Evolutionary conservation across 257 asterid species (phyloP).

Genomic region (Nicotiana tomentosiformis): DNA sequence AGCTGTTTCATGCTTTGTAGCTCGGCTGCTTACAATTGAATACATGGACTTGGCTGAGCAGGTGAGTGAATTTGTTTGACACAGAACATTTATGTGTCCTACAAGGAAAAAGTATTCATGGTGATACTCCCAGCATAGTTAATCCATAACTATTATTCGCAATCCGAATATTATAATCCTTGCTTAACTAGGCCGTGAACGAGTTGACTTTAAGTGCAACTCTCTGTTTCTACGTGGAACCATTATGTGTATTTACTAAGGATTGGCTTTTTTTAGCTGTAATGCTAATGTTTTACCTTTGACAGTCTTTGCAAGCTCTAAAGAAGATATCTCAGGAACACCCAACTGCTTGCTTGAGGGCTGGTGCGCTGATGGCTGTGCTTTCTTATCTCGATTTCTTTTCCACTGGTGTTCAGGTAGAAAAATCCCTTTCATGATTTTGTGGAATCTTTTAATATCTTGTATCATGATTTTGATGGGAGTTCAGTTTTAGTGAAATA

Average conservation of each 20-base stretch:
- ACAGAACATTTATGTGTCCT: not conserved
- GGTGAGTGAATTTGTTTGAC: slow-evolving; percentile 33
- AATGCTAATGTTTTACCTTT: not conserved
- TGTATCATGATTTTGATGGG: not conserved
- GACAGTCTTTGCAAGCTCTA: slow-evolving; percentile 95
- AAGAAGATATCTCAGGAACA: slow-evolving; percentile 97
- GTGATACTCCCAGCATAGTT: not conserved
- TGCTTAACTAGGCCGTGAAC: not conserved
- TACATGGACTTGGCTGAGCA: slow-evolving; percentile 99
- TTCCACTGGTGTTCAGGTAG: slow-evolving; percentile 98
- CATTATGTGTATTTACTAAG: not conserved
- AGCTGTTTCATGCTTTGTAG: slow-evolving; percentile 90
- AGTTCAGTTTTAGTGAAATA: not conserved
- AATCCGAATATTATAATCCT: not conserved
- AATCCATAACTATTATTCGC: not conserved
- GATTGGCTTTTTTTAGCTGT: not conserved
- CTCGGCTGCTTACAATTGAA: slow-evolving; percentile 88
- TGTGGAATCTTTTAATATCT: not conserved
- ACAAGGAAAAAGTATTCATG: not conserved
- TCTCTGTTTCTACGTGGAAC: not conserved
- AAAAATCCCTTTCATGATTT: slow-evolving; percentile 5
- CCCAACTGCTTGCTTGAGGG: slow-evolving; percentile 98
- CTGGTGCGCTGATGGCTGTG: slow-evolving; percentile 99
- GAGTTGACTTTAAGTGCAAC: not conserved
- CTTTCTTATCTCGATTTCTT: slow-evolving; percentile 98